Base-by-base conservation (phyloP, 257 asterid genomes). In the Anisodus acutangulus region DNA sequence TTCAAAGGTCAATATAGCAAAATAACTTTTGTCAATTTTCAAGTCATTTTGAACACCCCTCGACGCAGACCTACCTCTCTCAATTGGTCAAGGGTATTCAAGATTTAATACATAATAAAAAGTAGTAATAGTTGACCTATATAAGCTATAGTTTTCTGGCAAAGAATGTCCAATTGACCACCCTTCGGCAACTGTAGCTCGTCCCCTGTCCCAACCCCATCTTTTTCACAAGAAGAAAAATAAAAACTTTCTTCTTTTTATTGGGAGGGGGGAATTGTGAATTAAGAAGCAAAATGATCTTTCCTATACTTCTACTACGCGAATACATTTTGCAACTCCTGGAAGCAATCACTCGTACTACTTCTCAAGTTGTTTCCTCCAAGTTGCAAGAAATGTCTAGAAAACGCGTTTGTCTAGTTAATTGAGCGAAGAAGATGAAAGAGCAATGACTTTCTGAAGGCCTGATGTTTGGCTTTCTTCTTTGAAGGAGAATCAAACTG, bases 11-110 rank as follows among this genome's bases (percentile, higher is more conserved):
- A 68, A 16, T 6, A 51, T 19, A 37, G 76, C 51, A 37, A 68
- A 67, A 37, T 37, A 68, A 15, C 76, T 37, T 51, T 13, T 68
- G 76, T 39, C 1, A 2, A 68, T 26, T 68, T 37, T 68, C 76
- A 68, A 68, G 53, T 68, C 76, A 68, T 68, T 67, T 39, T 68
- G 17, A 68, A 68, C 43, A 39, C 53, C 53, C 13, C 26, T 37
- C 6, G 11, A 7, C 3, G 3, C 39, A 13, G 76, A 22, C 51
- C 76, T 68, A 37, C 26, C 53, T 68, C 76, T 12, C 53, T 68
- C 76, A 68, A 68, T 15, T 39, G 76, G 76, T 68, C 76, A 68
- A 68, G 76, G 51, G 12, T 68, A 12, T 68, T 37, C 17, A 67
- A 67, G 49, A 35, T 37, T 6, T 43, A 37, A 67, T 67, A 37